These are phyloP conservation scores for Rhizoclosmatium globosum DNA, from an alignment of 192 early-diverging fungal species.

Conservation along the genomic window DNA sequence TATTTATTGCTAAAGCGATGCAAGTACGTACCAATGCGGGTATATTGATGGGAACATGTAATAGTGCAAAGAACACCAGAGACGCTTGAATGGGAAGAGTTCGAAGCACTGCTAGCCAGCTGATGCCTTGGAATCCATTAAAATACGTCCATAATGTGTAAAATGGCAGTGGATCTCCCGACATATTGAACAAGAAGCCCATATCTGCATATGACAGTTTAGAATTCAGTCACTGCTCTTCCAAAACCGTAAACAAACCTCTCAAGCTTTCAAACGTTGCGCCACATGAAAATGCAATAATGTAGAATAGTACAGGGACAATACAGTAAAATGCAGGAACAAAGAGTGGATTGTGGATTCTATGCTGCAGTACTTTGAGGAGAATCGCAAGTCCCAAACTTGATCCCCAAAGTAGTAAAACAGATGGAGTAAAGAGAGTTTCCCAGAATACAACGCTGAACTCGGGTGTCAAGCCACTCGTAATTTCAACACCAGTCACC, in stretches of 20 bases:
- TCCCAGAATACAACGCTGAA: constrained; percentile 68
- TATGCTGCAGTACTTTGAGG: constrained; percentile 75
- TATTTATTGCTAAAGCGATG: not conserved
- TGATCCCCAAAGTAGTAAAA: constrained; percentile 82
- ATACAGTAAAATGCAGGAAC: constrained; percentile 90
- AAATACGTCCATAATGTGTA: constrained; percentile 91
- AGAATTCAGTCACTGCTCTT: constrained; percentile 54
- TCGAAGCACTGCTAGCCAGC: constrained; percentile 53
- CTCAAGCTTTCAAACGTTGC: constrained; percentile 74
- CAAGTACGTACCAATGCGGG: constrained; percentile 32
- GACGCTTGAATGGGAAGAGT: constrained; percentile 93
- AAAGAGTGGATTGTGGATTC: constrained; percentile 79
- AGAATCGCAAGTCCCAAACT: constrained; percentile 61
- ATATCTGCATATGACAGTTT: constrained; percentile 28
- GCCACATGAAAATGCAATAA: constrained; percentile 64
- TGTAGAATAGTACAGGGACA: constrained; percentile 82
- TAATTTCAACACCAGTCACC: constrained; percentile 91
- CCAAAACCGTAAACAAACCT: constrained; percentile 79
- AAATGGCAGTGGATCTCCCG: constrained; percentile 75
- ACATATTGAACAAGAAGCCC: constrained; percentile 88
- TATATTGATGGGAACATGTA: constrained; percentile 96
- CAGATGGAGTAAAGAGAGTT: constrained; percentile 71
- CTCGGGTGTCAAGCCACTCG: constrained; percentile 68
- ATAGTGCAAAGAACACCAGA: constrained; percentile 92
- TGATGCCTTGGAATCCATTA: constrained; percentile 46